Evolutionary conservation across 139 green algal species (phyloP).

Genomic region (Coelastrella sp.): DNA sequence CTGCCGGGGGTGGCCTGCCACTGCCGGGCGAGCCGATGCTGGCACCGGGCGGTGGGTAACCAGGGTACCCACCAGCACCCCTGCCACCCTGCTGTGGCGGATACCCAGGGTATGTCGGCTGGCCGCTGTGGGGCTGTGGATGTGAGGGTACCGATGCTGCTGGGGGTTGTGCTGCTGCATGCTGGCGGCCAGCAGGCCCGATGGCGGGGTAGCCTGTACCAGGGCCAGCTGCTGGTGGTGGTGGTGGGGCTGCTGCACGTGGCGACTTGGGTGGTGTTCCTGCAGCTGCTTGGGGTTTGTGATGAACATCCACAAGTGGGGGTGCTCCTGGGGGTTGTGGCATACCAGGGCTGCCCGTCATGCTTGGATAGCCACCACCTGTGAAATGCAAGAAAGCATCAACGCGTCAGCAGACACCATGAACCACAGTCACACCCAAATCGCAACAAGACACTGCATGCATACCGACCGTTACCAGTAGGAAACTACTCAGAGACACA

Average conservation of each 20-base stretch:
- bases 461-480: too few relatives aligned
- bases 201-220: neutral
- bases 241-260: neutral
- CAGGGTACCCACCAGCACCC: too few relatives aligned
- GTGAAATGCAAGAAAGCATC: too few relatives aligned
- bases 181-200: neutral
- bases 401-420: too few relatives aligned
- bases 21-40: neutral
- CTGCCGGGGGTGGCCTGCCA: neutral
- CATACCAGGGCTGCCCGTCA: neutral
- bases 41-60: neutral
- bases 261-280: neutral
- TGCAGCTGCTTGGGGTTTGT: constrained; percentile 5
- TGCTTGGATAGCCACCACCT: neutral
- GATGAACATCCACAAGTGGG: neutral
- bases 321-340: neutral
- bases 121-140: neutral
- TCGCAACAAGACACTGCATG: too few relatives aligned
- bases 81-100: too few relatives aligned
- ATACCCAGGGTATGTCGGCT: too few relatives aligned
- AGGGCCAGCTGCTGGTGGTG: neutral
- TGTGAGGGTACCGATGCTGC: neutral
- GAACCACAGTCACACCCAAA: too few relatives aligned
- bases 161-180: neutral
- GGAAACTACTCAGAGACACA: too few relatives aligned